These are phyloP conservation scores for Flueggea neowawraea DNA, from an alignment of 441 rosid species.

Conservation along the genomic window DNA sequence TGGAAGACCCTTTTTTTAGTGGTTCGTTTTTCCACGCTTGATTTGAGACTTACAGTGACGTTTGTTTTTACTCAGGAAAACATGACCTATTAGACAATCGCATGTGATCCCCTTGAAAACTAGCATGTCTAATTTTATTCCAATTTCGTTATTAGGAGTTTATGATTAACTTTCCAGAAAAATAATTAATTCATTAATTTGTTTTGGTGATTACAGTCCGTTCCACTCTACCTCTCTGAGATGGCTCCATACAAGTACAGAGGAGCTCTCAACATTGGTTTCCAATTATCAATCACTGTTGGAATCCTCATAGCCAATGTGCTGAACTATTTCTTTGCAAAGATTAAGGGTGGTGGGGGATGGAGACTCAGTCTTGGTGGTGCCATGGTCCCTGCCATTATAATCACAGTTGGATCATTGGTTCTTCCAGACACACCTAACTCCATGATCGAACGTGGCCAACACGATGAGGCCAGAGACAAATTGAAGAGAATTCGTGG, in stretches of 20 bases:
- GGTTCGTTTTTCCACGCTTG: neutral
- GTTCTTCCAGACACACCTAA: constrained; percentile 86
- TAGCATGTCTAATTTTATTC: neutral
- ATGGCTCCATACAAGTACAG: constrained; percentile 88
- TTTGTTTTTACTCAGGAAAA: neutral
- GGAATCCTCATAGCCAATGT: constrained; percentile 74
- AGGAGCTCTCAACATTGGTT: constrained; percentile 82
- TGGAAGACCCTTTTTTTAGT: neutral
- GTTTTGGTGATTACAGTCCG: constrained; percentile 47
- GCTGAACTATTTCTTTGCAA: constrained; percentile 61
- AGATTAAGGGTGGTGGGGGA: constrained; percentile 75
- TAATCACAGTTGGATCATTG: constrained; percentile 61
- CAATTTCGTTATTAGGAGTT: no score
- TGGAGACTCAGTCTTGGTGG: constrained; percentile 90
- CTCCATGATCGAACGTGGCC: constrained; percentile 82
- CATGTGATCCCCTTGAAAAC: neutral
- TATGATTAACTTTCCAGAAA: no score
- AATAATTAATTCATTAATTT: no score
- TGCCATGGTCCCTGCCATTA: constrained; percentile 88
- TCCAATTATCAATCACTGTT: constrained; percentile 70
- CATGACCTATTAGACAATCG: neutral
- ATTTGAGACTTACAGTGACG: neutral
- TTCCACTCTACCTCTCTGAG: constrained; percentile 92
- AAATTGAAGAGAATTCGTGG: constrained; percentile 62
- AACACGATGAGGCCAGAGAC: constrained; percentile 36